phyloP scores from a whole-genome alignment of 768 basidiomycete genomes.

The Naganishia onofrii region DNA sequence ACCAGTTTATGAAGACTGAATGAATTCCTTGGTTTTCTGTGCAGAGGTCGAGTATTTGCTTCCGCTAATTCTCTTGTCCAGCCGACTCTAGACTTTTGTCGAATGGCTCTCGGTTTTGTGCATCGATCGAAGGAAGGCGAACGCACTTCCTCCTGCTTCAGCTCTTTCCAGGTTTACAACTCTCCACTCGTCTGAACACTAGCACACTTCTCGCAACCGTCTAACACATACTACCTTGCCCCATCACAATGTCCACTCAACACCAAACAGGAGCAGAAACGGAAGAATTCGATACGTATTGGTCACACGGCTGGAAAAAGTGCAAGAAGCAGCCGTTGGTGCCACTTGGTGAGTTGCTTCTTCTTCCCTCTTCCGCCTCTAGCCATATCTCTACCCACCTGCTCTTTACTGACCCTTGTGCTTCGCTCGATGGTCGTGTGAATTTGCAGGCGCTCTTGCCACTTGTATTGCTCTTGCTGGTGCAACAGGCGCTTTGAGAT shows the following conservation, averaged over 20 bases:
- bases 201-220: no score
- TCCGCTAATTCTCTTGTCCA: no score
- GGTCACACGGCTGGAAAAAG: conserved; percentile 43
- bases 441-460: conserved; percentile 44
- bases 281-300: conserved; percentile 23
- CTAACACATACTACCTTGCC: not conserved
- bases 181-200: no score
- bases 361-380: not conserved
- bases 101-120: no score
- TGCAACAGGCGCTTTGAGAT: conserved; percentile 41
- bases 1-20: no score
- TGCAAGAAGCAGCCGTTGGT: conserved; percentile 49
- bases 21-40: no score
- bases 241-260: conserved; percentile 1
- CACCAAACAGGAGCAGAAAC: conserved; percentile 1
- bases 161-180: no score
- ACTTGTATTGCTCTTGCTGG: conserved; percentile 46
- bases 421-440: no score
- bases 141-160: no score
- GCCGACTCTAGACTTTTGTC: not conserved
- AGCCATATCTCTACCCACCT: not conserved
- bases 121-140: conserved; percentile 4
- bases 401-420: not conserved
- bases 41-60: no score
- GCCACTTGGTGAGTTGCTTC: conserved; percentile 40